phyloP scores from a whole-genome alignment of 1,284 basidiomycete species.

The Heterobasidion annosum region DNA sequence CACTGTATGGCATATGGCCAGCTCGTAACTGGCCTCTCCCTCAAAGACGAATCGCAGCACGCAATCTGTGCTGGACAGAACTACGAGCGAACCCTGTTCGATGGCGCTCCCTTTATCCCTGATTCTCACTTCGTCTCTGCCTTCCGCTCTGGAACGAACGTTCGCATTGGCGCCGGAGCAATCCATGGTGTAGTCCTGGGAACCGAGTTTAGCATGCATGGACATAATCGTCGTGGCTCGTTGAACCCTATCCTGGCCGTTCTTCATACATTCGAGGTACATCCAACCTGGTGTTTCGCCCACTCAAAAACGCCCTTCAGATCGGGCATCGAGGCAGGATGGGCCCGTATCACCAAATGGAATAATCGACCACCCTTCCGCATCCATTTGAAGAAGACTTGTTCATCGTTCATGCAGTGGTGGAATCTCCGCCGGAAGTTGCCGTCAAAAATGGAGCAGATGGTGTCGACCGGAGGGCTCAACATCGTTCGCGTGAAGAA shows the following conservation, averaged over 20 bases:
- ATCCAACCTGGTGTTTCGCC: conserved; percentile 49
- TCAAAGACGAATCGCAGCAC: conserved; percentile 29
- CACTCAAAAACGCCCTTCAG: conserved; percentile 27
- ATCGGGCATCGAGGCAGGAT: conserved; percentile 29
- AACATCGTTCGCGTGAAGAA: conserved; percentile 26
- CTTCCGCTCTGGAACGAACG: conserved; percentile 25
- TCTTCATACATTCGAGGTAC: conserved; percentile 39
- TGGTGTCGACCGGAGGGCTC: conserved; percentile 20
- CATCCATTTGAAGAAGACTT: conserved; percentile 29
- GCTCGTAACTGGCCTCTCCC: conserved; percentile 32
- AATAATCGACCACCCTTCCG: conserved; percentile 43
- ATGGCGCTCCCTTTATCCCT: conserved; percentile 41
- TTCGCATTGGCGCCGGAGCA: conserved; percentile 44
- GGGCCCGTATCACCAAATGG: conserved; percentile 50
- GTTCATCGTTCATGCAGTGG: conserved; percentile 27
- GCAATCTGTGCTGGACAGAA: conserved; percentile 41
- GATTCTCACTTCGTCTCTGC: conserved; percentile 39
- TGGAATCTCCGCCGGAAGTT: conserved; percentile 22
- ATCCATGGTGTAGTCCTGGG: conserved; percentile 53
- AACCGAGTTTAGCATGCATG: conserved; percentile 48
- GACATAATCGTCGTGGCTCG: conserved; percentile 48
- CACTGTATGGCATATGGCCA: conserved; percentile 44
- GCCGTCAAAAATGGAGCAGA: conserved; percentile 13
- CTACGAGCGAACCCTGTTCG: conserved; percentile 42
- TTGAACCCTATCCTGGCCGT: conserved; percentile 43